Conservation (phyloP, 2,329 filamentous ascomycete species). For the Neofusicoccum sp. region DNA sequence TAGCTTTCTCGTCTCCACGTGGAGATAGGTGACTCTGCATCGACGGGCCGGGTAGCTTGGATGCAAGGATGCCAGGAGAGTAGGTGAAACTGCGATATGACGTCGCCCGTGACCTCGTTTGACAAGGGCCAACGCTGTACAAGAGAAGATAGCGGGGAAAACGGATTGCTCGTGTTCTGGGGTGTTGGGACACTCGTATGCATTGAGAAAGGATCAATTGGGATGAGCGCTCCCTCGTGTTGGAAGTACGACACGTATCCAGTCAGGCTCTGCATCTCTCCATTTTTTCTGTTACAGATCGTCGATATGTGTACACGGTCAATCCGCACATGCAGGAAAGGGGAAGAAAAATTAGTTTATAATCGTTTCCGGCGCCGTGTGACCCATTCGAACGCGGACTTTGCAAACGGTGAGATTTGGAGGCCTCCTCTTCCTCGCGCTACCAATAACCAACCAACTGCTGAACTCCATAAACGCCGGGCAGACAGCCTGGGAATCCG, state of each 20-base stretch:
- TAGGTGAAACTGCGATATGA: conserved; percentile 3
- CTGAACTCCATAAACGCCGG: conserved; percentile 7
- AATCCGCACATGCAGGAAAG: background rate
- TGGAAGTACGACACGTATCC: conserved; percentile 3
- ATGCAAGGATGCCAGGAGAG: background rate
- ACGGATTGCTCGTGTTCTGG: background rate
- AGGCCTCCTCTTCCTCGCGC: background rate
- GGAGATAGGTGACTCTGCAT: background rate
- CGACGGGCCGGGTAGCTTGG: background rate
- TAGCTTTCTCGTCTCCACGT: conserved; percentile 5
- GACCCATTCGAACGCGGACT: background rate
- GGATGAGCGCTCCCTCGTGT: background rate
- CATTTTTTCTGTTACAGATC: conserved; percentile 18
- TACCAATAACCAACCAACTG: background rate
- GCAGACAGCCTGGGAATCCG: conserved; percentile 9
- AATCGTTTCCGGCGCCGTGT: conserved; percentile 6
- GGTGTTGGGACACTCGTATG: background rate
- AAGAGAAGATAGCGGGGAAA: background rate
- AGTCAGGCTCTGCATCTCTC: conserved; percentile 9
- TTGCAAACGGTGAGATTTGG: background rate
- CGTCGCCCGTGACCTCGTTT: background rate
- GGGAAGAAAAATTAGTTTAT: conserved; percentile 8
- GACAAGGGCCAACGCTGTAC: background rate
- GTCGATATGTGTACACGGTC: background rate
- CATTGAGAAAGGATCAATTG: background rate